A percentile compares a stretch with the other conserved stretches of the same genome.
phyloP scores from a whole-genome alignment of 2,329 filamentous ascomycete genomes.

The Chaetomiaceae sp. region DNA sequence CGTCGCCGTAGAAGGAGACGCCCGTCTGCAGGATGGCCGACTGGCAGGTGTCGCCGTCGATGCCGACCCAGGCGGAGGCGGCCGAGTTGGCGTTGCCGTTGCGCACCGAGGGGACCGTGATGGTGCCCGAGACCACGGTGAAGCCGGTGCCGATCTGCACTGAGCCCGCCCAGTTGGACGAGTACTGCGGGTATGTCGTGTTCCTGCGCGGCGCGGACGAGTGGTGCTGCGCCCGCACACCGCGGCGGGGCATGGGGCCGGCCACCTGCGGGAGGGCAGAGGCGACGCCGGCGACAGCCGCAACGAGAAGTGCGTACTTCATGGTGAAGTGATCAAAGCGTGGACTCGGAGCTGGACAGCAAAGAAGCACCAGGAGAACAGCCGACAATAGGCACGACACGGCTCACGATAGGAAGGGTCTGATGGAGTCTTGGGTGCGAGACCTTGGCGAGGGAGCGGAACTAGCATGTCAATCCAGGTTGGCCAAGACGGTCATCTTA shows the following conservation, averaged over 20 bases:
- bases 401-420: too few species aligned
- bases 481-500: neutral
- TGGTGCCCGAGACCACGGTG: neutral
- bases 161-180: neutral
- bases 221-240: neutral
- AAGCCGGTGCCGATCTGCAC: neutral
- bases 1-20: slow-evolving; percentile 47
- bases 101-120: neutral
- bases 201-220: neutral
- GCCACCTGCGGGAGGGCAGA: neutral
- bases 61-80: slow-evolving; percentile 51
- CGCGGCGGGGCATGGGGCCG: neutral
- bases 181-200: neutral
- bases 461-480: too few species aligned
- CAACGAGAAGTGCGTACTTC: neutral
- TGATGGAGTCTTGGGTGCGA: neutral
- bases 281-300: neutral
- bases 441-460: neutral
- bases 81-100: neutral
- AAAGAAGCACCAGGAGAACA: too few species aligned
- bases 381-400: too few species aligned
- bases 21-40: slow-evolving; percentile 52
- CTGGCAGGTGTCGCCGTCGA: slow-evolving; percentile 52
- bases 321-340: neutral
- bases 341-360: too few species aligned